Base-by-base conservation (phyloP, 495 filamentous ascomycete species). In the Symbiotaphrina buchneri region DNA sequence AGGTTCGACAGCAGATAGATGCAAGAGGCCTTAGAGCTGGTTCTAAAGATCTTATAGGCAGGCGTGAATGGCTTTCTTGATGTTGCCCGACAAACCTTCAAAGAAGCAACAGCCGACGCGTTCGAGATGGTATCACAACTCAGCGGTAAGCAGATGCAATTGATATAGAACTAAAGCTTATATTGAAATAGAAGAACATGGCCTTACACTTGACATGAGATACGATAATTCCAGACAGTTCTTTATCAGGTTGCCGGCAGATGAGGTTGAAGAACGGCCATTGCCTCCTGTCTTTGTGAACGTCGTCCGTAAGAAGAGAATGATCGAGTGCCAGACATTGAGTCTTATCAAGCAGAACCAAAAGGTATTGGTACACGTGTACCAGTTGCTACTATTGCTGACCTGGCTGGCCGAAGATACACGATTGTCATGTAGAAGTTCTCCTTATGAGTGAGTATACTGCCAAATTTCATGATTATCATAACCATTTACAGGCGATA, bases 31-130 rank as follows among this genome's bases (percentile, higher is more conserved):
- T n/a, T n/a, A n/a, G n/a, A 11, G 11, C 18, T 20, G 17, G 26
- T 21, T 38, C 29, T 10, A 18, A 10, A 4, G 5, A 11, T 3
- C 4, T 10, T 8, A 36, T 32, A 21, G 19, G 10, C 40, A 84
- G 76, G 78, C 6, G 69, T 87, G 13, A 81, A 84, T 43, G 79
- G 78, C 18, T 61, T 93, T 2, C 62, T 95, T 10, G 83, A 93
- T 49, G 74, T 87, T 33, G 80, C 82, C 28, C 65, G 85, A 24
- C 70, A 77, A 36, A 78, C 72, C 3, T 94, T 80, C 50, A 85
- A 84, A 44, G 79, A 91, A 52, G 69, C 67, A 4, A 84, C 67
- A 22, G 65, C 69, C 34, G 80, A 91, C 50, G 65, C 79, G 7
- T 60, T 71, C 35, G 61, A 76, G 36, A 62, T 84, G 35, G 60